phyloP scores from a whole-genome alignment of 352 stramenopile species.

The Phytophthora hibernalis region DNA sequence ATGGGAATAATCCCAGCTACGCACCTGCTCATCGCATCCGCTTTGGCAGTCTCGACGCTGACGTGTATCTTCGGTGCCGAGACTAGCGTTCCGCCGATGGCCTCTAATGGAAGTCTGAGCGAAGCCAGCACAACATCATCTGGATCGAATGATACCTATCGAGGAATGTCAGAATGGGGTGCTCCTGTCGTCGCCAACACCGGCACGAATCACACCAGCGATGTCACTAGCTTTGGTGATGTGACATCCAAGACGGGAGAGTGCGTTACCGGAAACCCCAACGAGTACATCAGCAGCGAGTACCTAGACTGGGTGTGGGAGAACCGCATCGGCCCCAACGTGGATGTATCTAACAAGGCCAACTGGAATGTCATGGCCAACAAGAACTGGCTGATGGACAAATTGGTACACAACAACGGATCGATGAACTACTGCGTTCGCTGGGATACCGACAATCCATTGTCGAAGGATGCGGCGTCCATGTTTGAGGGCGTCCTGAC shows the following conservation, averaged over 20 bases:
- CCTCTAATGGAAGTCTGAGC: too few species aligned
- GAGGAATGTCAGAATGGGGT: too few species aligned
- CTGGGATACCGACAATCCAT: constrained; percentile 12
- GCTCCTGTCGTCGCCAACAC: too few species aligned
- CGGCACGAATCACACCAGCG: constrained; percentile 18
- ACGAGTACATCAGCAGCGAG: constrained; percentile 25
- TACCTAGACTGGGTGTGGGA: constrained; percentile 33
- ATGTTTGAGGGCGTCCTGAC: constrained; percentile 18
- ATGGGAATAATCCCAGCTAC: too few species aligned
- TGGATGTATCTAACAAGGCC: not conserved
- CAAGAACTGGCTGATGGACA: constrained; percentile 33
- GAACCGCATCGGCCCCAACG: constrained; percentile 23
- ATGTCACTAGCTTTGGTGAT: constrained; percentile 22
- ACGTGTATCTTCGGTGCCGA: too few species aligned
- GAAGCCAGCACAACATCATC: too few species aligned
- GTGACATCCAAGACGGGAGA: constrained; percentile 20
- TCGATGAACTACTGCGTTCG: constrained; percentile 38
- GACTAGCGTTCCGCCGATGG: too few species aligned
- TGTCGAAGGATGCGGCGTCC: constrained; percentile 15
- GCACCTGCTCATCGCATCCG: too few species aligned
- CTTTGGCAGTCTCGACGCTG: too few species aligned
- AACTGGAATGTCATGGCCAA: constrained; percentile 36
- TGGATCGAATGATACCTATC: too few species aligned
- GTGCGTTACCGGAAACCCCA: constrained; percentile 18
- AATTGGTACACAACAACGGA: constrained; percentile 31